These are phyloP conservation scores for Claviceps monticola DNA, from an alignment of 2,329 filamentous ascomycete genomes.

Conservation along the genomic window DNA sequence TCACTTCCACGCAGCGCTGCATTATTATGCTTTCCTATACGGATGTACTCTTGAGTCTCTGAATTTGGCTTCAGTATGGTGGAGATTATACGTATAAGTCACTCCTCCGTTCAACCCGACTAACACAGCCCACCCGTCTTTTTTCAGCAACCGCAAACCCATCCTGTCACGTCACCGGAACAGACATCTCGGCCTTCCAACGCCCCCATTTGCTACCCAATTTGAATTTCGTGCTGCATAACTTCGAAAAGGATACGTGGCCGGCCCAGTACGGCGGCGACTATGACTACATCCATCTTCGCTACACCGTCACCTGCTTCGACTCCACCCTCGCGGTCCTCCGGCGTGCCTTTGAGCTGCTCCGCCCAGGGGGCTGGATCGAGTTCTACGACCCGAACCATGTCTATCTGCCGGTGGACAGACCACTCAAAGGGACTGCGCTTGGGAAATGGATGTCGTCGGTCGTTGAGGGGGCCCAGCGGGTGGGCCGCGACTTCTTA, in stretches of 20 bases:
- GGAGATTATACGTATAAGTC: not conserved
- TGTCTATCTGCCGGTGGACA: slow-evolving; percentile 10
- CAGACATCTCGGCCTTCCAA: slow-evolving; percentile 35
- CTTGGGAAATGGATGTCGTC: slow-evolving; percentile 9
- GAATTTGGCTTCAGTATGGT: not conserved
- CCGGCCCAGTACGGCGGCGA: slow-evolving; percentile 21
- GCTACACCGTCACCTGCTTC: slow-evolving; percentile 37
- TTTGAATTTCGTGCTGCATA: slow-evolving; percentile 40
- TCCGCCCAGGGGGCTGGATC: slow-evolving; percentile 27
- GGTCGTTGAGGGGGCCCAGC: not conserved
- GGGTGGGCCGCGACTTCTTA: slow-evolving; percentile 12
- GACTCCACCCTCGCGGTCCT: slow-evolving; percentile 35
- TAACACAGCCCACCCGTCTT: not conserved
- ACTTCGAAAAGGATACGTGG: slow-evolving; percentile 38
- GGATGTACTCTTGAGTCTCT: too few relatives aligned
- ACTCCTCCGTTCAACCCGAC: not conserved
- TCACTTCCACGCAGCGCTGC: too few relatives aligned
- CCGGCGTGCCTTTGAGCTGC: slow-evolving; percentile 26
- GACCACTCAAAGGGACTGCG: not conserved
- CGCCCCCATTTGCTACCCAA: slow-evolving; percentile 25
- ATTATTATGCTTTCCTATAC: too few relatives aligned
- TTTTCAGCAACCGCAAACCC: slow-evolving; percentile 25
- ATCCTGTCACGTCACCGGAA: slow-evolving; percentile 25
- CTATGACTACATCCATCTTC: slow-evolving; percentile 42
- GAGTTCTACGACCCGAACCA: slow-evolving; percentile 22